phyloP scores from a whole-genome alignment of 169 alveolate species.

The Plasmodium inui region DNA sequence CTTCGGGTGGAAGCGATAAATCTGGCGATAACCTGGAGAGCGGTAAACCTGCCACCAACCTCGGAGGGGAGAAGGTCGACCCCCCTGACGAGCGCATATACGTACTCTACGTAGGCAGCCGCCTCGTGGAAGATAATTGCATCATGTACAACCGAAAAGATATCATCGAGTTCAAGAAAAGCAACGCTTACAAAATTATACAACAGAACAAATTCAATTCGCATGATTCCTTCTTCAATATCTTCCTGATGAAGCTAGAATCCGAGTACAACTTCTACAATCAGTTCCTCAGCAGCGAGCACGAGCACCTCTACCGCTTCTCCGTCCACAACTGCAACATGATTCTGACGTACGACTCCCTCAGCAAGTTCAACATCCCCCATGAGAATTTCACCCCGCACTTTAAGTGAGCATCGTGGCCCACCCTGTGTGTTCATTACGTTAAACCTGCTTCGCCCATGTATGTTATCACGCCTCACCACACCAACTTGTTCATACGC shows the following conservation, averaged over 20 bases:
- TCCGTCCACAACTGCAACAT: constrained; percentile 34
- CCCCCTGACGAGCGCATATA: not conserved
- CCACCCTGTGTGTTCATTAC: not conserved
- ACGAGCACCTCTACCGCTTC: constrained; percentile 5
- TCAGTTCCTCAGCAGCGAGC: not conserved
- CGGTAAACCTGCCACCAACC: not conserved
- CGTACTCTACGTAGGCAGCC: constrained; percentile 32
- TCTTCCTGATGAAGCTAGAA: constrained; percentile 19
- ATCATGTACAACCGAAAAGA: constrained; percentile 34
- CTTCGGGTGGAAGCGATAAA: not conserved
- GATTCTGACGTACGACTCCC: constrained; percentile 24
- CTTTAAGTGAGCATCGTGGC: constrained; percentile 18
- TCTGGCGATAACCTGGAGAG: no score
- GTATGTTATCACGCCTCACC: not conserved
- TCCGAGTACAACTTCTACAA: constrained; percentile 57
- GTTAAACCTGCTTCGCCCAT: not conserved
- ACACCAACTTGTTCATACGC: not conserved
- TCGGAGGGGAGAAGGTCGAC: not conserved
- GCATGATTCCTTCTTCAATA: constrained; percentile 17
- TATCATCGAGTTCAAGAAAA: constrained; percentile 48
- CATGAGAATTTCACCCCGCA: constrained; percentile 66
- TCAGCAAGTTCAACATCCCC: constrained; percentile 34
- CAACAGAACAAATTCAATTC: constrained; percentile 20
- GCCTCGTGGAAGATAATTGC: constrained; percentile 21
- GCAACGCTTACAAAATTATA: constrained; percentile 22